Percentiles rank a stretch among this genome's conserved stretches.
Conservation (phyloP, 306 rosid species). For the Sphenostylis stenocarpa region DNA sequence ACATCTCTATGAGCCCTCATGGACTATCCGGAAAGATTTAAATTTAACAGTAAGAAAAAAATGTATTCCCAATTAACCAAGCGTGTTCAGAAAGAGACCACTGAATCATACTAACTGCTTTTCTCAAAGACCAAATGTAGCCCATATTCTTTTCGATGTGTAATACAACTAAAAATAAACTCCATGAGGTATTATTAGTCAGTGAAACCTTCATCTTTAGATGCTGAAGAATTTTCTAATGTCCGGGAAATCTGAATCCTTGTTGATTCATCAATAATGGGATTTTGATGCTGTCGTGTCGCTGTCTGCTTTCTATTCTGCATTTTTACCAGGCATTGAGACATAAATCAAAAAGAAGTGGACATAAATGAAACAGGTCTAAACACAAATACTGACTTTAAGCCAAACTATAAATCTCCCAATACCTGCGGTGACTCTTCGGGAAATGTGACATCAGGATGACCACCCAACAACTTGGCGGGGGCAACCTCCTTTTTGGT, state of each 20-base stretch:
- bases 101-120: not conserved
- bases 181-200: too few species aligned
- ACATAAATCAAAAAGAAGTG: not conserved
- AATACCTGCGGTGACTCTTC: slow-evolving; percentile 41
- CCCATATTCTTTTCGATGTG: too few species aligned
- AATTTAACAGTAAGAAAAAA: not conserved
- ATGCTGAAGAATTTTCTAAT: not conserved
- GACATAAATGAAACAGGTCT: not conserved
- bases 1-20: not conserved
- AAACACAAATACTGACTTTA: not conserved
- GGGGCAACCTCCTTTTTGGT: slow-evolving; percentile 30
- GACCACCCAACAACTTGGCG: not conserved
- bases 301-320: not conserved
- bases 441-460: slow-evolving; percentile 49
- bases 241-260: not conserved
- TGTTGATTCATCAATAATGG: not conserved
- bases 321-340: not conserved
- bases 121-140: not conserved
- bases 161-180: not conserved
- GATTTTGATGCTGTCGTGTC: not conserved
- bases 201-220: not conserved
- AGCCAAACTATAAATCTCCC: not conserved
- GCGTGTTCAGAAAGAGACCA: not conserved
- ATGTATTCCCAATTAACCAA: not conserved
- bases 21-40: not conserved